A percentile compares a stretch with the other conserved stretches of the same genome.
Conservation (phyloP, 2,329 filamentous ascomycete genomes). For the Neofusicoccum parvum region DNA sequence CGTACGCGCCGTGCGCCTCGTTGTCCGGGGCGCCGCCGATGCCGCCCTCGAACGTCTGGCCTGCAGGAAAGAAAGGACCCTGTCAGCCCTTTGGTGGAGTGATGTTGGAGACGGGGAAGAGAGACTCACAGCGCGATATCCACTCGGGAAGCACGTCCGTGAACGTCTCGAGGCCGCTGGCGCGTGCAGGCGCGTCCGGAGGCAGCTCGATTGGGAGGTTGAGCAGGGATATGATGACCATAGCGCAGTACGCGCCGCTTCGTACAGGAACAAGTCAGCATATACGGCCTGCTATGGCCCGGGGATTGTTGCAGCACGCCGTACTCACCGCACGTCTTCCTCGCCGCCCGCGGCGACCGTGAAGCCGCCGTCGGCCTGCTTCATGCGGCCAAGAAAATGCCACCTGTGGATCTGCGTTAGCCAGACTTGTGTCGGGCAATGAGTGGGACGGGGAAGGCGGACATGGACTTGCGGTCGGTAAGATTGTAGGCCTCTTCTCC, state of each 20-base stretch:
- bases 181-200: constrained; percentile 67
- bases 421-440: constrained; percentile 28
- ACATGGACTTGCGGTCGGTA: constrained; percentile 78
- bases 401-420: constrained; percentile 53
- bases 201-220: constrained; percentile 81
- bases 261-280: constrained; percentile 21
- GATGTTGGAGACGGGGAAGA: constrained; percentile 42
- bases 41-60: constrained; percentile 90
- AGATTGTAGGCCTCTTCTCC: constrained; percentile 72
- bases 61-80: constrained; percentile 34
- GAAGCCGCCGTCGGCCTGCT: constrained; percentile 88
- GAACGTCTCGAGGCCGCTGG: constrained; percentile 68
- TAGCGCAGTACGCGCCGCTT: constrained; percentile 88
- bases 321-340: constrained; percentile 79
- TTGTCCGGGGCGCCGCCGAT: constrained; percentile 82
- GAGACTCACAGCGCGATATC: constrained; percentile 67
- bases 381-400: constrained; percentile 84
- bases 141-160: constrained; percentile 76
- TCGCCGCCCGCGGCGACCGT: constrained; percentile 83
- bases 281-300: constrained; percentile 15
- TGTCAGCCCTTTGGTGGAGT: constrained; percentile 44
- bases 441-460: constrained; percentile 27
- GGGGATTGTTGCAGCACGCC: background rate
- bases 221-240: constrained; percentile 80
- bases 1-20: constrained; percentile 95